Evolutionary conservation across 2,329 filamentous ascomycete genomes (phyloP), one percentile per base, ranked within the genome.

Genomic region (Aspergillus jensenii): DNA sequence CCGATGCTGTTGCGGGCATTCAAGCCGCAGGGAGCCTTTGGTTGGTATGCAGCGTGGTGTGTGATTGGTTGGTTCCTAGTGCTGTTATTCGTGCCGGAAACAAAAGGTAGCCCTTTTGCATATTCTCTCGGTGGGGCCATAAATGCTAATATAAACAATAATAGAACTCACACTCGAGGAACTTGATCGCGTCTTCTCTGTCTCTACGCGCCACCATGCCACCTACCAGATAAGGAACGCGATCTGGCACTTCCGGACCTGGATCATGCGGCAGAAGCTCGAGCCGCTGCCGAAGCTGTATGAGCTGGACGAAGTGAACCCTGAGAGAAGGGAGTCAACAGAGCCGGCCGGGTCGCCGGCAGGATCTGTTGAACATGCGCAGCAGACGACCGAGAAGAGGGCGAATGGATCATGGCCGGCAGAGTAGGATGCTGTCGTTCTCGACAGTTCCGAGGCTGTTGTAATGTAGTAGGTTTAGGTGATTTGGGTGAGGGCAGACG

Each of bases 131-230:
- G 27, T 3, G 27, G 8, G 4, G 27, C 2, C 2, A 31, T 11
- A 11, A 31, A 11, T 31, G 27, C 27, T 31, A 12, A 14, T 48
- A 45, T 62, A 69, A 46, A 70, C 41, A 1, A n/a, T 3, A 4
- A 21, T 57, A 73, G 72, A 68, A 49, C 67, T 77, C 9, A 79
- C 77, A 0, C 71, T 80, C 1, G 78, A 80, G 56, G 78, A 80
- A 62, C 67, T 82, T 47, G 80, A 82, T 61, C 78, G 83, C 62
- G 79, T 85, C 4, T 85, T 85, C 67, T 77, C 74, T 2, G 78
- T 84, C 1, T 76, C 81, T 0, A 83, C 79, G 5, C 64, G 68
- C 17, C 63, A 67, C 35, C 72, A 74, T 58, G 76, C 76, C 15
- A 65, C 66, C 3, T 78, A 76, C 46, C 74, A 77, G 60, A 51